Evolutionary conservation across 345 rosid species (phyloP), one percentile per base, ranked within the genome.

Genomic region (Eucalyptus pauciflora): DNA sequence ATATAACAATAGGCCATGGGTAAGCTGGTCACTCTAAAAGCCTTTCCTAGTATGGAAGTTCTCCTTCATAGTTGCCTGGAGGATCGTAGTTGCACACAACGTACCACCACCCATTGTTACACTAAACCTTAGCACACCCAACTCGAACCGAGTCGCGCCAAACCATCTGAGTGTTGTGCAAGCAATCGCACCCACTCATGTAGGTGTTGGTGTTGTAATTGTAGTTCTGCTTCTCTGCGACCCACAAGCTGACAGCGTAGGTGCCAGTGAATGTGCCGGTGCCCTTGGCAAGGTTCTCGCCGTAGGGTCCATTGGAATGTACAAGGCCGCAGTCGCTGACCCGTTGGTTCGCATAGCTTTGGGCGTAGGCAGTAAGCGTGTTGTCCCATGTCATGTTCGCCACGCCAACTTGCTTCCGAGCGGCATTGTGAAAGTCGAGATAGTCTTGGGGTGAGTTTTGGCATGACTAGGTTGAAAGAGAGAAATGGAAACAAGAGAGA

Each of bases 81-180:
- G 90, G 90, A 56, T 89, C 20, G 7, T 91, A 91, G 88, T 18
- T 91, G 81, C 92, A 91, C 50, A 83, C 79, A 10, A 91, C 86
- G 20, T 89, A 91, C 87, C 27, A 10, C 87, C 92, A 88, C 13
- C 90, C 91, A 4, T 88, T 92, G 20, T 25, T 15, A 80, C 93
- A 93, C n/a, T 80, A 51, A 17, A 81, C 91, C 48, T 62, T 90
- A n/a, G 86, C 93, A 67, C 93, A 92, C 1, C 94, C 94, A 5
- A 93, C 5, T 14, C 56, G 54, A 8, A 64, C 16, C 4, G 93
- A 86, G 7, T 89, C 46, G 1, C 54, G 24, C 94, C 94, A 91
- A 18, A 93, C 90, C n/a, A 93, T 67, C 50, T 93, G 93, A 64
- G 94, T 92, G 86, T 91, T 92, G 62, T 92, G 94, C 52, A 56